Base-by-base conservation (phyloP, 306 rosid species). In the Ormosia emarginata region DNA sequence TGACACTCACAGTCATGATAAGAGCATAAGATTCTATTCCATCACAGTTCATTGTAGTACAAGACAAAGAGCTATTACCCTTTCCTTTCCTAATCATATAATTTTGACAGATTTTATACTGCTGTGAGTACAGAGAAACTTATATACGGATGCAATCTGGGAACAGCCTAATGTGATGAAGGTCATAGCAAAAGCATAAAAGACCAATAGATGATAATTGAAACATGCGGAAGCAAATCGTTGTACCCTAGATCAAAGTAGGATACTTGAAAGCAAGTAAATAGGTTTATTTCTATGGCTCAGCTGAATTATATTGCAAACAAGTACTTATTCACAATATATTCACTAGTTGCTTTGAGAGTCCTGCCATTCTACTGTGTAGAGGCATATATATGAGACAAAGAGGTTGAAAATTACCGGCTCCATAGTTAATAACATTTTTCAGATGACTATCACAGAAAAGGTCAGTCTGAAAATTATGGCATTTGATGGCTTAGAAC, bases 401-500 rank as follows among this genome's bases (percentile, higher is more conserved):
- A 71, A 74, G 85, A 83, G 47, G 64, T 78, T 76, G 80, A 81
- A 73, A 65, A 64, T 84, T 75, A 81, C 88, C 86, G 74, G 79
- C 57, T 79, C 55, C 83, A 74, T 77, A 67, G 70, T 67, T 70
- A 74, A 29, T 67, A 81, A 81, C 39, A 84, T 67, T 79, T 79
- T 77, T 83, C 85, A 83, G 81, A 71, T 59, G 88, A 43, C 75
- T 70, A 82, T 67, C 74, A 83, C 66, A 87, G 75, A 85, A 85
- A 81, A 69, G 58, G 74, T 71, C 71, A 85, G 52, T 58, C 77
- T 46, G 49, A 65, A 63, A 80, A 68, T 66, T 65, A 85, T 75
- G 83, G 44, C 86, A 79, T 80, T 84, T 71, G 74, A 84, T 79
- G 86, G 82, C 75, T 78, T 87, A 86, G 81, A 89, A 88, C 98